These are phyloP conservation scores for Kingdonia uniflora DNA, from an alignment of 164 flowering plant genomes.

Conservation along the genomic window DNA sequence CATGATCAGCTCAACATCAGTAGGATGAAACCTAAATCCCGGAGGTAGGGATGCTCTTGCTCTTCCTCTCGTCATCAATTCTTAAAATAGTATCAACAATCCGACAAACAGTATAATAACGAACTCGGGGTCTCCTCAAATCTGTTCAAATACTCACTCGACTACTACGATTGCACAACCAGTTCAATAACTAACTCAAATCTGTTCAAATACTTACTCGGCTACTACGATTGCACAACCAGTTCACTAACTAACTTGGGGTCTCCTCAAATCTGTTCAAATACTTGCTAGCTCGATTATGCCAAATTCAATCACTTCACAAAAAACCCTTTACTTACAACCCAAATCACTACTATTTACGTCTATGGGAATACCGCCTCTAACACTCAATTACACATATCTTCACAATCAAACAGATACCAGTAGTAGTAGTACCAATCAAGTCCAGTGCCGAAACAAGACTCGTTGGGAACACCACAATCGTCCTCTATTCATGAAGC, in stretches of 20 bases:
- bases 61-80: constrained; percentile 17
- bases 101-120: not conserved
- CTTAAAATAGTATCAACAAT: not conserved
- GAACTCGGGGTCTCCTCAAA: not conserved
- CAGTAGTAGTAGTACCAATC: constrained; percentile 14
- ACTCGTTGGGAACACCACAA: constrained; percentile 38
- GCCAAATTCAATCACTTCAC: no score
- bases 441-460: constrained; percentile 66
- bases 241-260: no score
- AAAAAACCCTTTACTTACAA: no score
- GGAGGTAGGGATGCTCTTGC: constrained; percentile 39
- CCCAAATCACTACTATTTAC: no score
- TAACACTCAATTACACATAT: no score
- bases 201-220: no score
- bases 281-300: no score
- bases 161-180: not conserved
- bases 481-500: constrained; percentile 45
- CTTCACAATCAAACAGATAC: no score
- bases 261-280: no score
- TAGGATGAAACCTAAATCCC: constrained; percentile 89
- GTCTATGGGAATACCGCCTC: no score
- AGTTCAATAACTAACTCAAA: no score
- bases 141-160: no score
- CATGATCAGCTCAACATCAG: constrained; percentile 64
- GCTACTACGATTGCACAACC: not conserved